Conservation (phyloP, 2,329 filamentous ascomycete genomes). For the Zarea fungicola region DNA sequence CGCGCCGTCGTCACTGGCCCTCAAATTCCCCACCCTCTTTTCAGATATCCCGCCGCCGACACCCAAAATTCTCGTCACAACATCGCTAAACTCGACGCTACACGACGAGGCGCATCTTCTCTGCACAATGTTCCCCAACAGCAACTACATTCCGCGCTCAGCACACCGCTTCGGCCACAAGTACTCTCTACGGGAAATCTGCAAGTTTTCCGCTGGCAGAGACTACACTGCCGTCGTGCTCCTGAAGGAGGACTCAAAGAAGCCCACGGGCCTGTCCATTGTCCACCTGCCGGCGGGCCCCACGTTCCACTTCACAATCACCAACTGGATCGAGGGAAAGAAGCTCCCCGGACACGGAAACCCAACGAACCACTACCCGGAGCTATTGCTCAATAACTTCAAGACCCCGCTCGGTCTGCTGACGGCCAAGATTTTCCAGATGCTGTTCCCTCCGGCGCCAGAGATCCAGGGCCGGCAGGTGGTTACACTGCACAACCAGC, state of each 20-base stretch:
- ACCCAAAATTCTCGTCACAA: constrained; percentile 90
- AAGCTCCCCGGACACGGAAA: constrained; percentile 85
- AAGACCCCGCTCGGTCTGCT: constrained; percentile 85
- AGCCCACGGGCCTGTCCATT: constrained; percentile 73
- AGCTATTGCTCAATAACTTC: constrained; percentile 91
- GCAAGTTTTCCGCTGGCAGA: constrained; percentile 74
- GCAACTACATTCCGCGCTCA: constrained; percentile 79
- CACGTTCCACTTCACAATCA: constrained; percentile 87
- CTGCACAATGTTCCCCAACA: constrained; percentile 78
- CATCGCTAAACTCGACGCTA: constrained; percentile 79
- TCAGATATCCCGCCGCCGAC: constrained; percentile 51
- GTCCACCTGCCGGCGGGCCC: constrained; percentile 80
- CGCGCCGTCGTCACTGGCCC: constrained; percentile 53
- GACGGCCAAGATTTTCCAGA: constrained; percentile 73
- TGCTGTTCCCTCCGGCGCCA: constrained; percentile 62
- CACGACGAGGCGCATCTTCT: constrained; percentile 78
- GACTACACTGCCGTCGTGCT: constrained; percentile 81
- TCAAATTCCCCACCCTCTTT: constrained; percentile 60
- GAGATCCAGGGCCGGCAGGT: constrained; percentile 85
- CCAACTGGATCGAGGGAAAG: constrained; percentile 85
- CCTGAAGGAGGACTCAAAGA: constrained; percentile 84
- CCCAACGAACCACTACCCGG: constrained; percentile 83
- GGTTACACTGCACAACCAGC: constrained; percentile 88
- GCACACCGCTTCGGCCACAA: constrained; percentile 81
- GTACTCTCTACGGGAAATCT: constrained; percentile 88